Percentiles rank a stretch among this genome's conserved stretches.
These are phyloP conservation scores for Entomortierella lignicola DNA, from an alignment of 192 early-diverging fungal genomes.

Conservation along the genomic window DNA sequence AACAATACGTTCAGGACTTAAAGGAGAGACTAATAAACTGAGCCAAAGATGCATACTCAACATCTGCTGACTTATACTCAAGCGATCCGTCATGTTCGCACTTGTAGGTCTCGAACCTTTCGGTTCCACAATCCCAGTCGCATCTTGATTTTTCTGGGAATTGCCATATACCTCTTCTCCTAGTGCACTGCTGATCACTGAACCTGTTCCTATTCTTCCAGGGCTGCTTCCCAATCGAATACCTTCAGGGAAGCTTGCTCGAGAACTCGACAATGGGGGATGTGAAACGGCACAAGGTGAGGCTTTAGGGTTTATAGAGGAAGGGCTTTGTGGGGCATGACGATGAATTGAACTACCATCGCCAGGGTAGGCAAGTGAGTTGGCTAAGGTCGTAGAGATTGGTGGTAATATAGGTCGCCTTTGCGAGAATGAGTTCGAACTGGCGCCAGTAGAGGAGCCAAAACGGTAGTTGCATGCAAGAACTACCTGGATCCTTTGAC, in stretches of 20 bases:
- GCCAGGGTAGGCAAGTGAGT: background rate
- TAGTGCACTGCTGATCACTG: background rate
- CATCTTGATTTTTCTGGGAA: background rate
- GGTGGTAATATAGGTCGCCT: constrained; percentile 2
- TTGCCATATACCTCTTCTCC: background rate
- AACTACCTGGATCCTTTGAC: constrained; percentile 41
- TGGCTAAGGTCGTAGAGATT: constrained; percentile 8
- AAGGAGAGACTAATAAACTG: constrained; percentile 41
- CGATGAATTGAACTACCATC: background rate
- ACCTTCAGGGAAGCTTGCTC: constrained; percentile 19
- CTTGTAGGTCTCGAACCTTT: constrained; percentile 23
- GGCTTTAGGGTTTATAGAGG: too few species aligned
- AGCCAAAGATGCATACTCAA: constrained; percentile 53
- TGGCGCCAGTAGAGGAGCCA: background rate
- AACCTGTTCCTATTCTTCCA: background rate
- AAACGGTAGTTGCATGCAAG: constrained; percentile 13
- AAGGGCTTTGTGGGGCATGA: background rate
- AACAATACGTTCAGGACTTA: constrained; percentile 43
- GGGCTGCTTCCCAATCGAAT: constrained; percentile 4
- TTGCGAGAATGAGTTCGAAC: background rate
- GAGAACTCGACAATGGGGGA: constrained; percentile 1
- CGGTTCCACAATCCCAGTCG: too few species aligned
- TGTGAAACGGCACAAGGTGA: background rate
- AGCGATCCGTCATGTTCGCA: background rate
- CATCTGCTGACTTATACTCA: constrained; percentile 46